These are phyloP conservation scores for Cryptosporidium sp. DNA, from an alignment of 169 alveolate species.

Conservation along the genomic window DNA sequence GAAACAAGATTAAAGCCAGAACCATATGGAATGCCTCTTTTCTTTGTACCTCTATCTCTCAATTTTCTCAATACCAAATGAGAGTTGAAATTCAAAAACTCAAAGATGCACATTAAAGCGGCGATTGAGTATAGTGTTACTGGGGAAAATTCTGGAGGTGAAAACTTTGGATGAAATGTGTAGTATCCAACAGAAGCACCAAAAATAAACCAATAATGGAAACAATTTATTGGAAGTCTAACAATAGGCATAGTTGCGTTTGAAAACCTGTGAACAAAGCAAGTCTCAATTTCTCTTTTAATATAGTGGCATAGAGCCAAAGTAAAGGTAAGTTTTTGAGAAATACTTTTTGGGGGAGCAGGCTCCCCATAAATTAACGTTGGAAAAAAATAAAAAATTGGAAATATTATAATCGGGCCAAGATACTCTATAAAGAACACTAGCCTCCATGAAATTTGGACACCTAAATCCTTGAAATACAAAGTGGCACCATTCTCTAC, in stretches of 20 bases:
- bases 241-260: conserved; percentile 96
- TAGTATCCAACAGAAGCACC: conserved; percentile 92
- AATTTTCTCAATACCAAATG: conserved; percentile 93
- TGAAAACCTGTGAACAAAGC: conserved; percentile 96
- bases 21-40: conserved; percentile 94
- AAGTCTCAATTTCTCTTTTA: conserved; percentile 97
- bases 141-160: conserved; percentile 80
- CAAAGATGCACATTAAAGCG: conserved; percentile 84
- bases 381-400: conserved; percentile 90
- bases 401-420: conserved; percentile 96
- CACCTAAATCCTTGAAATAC: conserved; percentile 90
- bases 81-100: conserved; percentile 92
- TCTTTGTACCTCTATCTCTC: conserved; percentile 92
- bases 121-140: conserved; percentile 78
- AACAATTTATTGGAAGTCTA: conserved; percentile 93
- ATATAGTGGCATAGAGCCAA: conserved; percentile 93
- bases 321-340: conserved; percentile 84
- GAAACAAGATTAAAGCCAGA: conserved; percentile 96
- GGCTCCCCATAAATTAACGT: conserved; percentile 82
- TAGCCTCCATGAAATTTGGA: conserved; percentile 96
- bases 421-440: conserved; percentile 96
- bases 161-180: conserved; percentile 94
- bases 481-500: conserved; percentile 83
- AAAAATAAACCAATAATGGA: conserved; percentile 96
- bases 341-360: conserved; percentile 77